Conservation (phyloP, 495 filamentous ascomycete species). For the Lepraria neglecta region DNA sequence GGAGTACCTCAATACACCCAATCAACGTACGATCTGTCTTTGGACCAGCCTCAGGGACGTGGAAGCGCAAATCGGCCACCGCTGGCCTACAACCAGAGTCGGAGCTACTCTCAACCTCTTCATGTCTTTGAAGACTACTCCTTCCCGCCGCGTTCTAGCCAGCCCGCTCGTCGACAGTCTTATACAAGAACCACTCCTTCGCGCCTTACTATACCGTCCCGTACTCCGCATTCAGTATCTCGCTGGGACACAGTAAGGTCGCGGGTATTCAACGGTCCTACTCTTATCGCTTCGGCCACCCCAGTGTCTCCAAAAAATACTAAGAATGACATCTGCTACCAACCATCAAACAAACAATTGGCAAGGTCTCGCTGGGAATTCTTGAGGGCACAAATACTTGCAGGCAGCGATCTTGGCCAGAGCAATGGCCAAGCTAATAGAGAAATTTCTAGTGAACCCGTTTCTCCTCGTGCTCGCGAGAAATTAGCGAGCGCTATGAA, state of each 20-base stretch:
- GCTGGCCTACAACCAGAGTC: background rate
- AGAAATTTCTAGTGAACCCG: background rate
- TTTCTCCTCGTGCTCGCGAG: conserved; percentile 1
- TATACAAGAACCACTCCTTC: background rate
- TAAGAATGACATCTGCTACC: conserved; percentile 5
- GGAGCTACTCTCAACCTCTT: background rate
- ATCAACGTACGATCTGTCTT: background rate
- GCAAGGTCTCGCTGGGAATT: conserved; percentile 15
- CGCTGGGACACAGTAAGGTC: conserved; percentile 13
- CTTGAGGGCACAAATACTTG: conserved; percentile 2
- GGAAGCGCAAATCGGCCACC: background rate
- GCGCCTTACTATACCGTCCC: background rate
- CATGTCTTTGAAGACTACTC: background rate
- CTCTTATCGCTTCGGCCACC: background rate
- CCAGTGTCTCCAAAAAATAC: conserved; percentile 6
- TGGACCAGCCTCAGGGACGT: background rate
- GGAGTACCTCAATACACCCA: background rate
- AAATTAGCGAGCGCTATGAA: conserved; percentile 6
- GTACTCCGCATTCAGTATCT: background rate
- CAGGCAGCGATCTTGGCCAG: background rate
- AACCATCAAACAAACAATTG: conserved; percentile 11
- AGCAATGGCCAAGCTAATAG: background rate
- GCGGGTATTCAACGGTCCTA: background rate
- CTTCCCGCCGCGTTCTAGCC: background rate
- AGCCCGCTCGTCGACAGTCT: background rate